Percentiles rank a stretch among this genome's conserved stretches.
Conservation (phyloP, 2,329 filamentous ascomycete species). For the Beauveria australis region DNA sequence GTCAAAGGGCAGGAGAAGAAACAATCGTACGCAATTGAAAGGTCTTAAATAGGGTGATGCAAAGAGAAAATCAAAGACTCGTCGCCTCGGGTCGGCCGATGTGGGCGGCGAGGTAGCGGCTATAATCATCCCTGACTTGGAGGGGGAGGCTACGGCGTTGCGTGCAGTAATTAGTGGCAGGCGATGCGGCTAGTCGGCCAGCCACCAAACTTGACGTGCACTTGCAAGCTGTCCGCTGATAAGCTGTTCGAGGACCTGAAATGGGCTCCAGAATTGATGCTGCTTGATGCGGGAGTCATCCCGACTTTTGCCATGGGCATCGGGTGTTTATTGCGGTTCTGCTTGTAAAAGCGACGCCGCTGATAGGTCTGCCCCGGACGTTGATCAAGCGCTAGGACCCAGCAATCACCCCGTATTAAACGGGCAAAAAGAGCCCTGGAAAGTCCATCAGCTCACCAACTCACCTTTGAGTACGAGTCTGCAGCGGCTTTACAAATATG, state of each 20-base stretch:
- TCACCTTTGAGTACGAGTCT: too few relatives aligned
- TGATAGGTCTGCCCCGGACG: conserved; percentile 1
- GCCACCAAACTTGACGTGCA: background rate
- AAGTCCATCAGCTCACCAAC: background rate
- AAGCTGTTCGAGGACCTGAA: background rate
- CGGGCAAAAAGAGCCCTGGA: background rate
- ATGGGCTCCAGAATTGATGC: background rate
- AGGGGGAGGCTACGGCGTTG: background rate
- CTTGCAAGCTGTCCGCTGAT: background rate
- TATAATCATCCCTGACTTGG: background rate
- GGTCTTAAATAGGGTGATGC: background rate
- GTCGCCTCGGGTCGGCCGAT: conserved; percentile 8
- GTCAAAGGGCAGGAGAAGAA: background rate
- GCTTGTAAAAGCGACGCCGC: background rate
- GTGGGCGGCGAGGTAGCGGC: conserved; percentile 5
- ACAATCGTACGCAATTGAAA: background rate
- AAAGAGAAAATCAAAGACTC: background rate
- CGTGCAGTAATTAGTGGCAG: background rate
- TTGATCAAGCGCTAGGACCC: background rate
- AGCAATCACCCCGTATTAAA: background rate
- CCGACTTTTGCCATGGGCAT: conserved; percentile 5
- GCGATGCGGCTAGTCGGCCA: background rate
- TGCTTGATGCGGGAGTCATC: background rate
- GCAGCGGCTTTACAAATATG: background rate
- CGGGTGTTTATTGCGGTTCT: background rate